Base-by-base conservation (phyloP, 768 basidiomycete species). In the Vararia minispora region DNA sequence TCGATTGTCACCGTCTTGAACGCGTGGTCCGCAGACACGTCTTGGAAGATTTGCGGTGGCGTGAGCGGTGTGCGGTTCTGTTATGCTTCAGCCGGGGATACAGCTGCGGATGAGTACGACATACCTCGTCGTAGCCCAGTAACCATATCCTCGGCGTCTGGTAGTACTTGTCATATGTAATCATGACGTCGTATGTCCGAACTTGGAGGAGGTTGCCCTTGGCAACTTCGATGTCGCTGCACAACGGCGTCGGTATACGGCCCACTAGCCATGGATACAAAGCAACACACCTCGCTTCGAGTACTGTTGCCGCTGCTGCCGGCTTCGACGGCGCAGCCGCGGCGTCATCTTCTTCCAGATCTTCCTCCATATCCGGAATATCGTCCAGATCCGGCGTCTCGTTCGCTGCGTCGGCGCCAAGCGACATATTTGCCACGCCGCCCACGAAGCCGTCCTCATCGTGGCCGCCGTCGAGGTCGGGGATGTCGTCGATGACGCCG, bases 151-250 rank as follows among this genome's bases (percentile, higher is more conserved):
- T 77, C 17, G 95, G 95, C 10, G 92, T 97, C 60, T 98, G 95
- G 62, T 99, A 98, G 61, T 92, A 94, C 66, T 98, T 99, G 73
- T 99, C 95, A 59, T 98, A 99, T 33, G 88, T 89, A 67, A 99
- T 98, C 83, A 95, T 88, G 53, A 97, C 92, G 58, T 99, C 95
- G 66, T 99, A 99, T 9, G 94, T 99, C 53, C 95, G 76, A 28
- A 98, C 89, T 70, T 92, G 88, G 28, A 98, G 66, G 20, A 97
- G 68, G 52, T 95, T 95, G 40, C 76, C 77, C 44, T 78, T 86
- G 24, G 77, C 74, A 16, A 72, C 67, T 47, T 81, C 77, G 14
- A 71, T 63, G 49, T 74, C 62, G 45, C 80, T 87, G 44, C 26
- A 35, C 22, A 26, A 35, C 24, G 10, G 18, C 8, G n/a, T 35